Evolutionary conservation across 441 rosid genomes (phyloP).

Genomic region (Macaranga tanarius): DNA sequence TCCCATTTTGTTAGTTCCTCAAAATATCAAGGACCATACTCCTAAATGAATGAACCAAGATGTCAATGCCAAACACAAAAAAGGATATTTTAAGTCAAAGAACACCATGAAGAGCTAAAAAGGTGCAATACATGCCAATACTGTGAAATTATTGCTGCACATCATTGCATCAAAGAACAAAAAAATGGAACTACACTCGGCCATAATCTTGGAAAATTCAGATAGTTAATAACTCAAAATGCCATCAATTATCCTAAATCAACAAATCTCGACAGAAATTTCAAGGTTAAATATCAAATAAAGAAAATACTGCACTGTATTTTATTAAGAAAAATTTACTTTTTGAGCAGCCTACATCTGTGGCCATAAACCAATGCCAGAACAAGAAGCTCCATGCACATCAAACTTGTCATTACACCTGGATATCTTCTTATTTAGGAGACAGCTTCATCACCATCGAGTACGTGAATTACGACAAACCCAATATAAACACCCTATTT

Average conservation of each 20-base stretch:
- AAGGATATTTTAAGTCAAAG: too few species aligned
- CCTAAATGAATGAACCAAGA: too few species aligned
- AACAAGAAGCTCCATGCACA: constrained; percentile 55
- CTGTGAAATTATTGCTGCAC: too few species aligned
- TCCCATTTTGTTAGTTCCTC: too few species aligned
- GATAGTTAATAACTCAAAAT: too few species aligned
- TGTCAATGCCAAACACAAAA: too few species aligned
- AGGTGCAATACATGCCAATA: too few species aligned
- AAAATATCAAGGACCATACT: too few species aligned
- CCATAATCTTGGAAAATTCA: too few species aligned
- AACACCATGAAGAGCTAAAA: too few species aligned
- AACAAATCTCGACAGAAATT: constrained; percentile 10
- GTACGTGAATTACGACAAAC: constrained; percentile 69
- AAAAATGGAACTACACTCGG: too few species aligned
- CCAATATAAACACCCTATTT: constrained; percentile 83
- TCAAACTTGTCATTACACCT: constrained; percentile 71
- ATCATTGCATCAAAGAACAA: too few species aligned
- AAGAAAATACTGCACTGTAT: constrained; percentile 25
- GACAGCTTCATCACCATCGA: constrained; percentile 78
- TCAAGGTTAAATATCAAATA: constrained; percentile 16
- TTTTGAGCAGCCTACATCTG: constrained; percentile 41
- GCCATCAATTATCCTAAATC: constrained; percentile 8
- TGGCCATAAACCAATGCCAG: constrained; percentile 45
- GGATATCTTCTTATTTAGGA: constrained; percentile 80
- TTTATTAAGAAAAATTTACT: constrained; percentile 30